Conservation (phyloP, 108 stramenopile genomes). For the Pseudonitzschia pungens region DNA sequence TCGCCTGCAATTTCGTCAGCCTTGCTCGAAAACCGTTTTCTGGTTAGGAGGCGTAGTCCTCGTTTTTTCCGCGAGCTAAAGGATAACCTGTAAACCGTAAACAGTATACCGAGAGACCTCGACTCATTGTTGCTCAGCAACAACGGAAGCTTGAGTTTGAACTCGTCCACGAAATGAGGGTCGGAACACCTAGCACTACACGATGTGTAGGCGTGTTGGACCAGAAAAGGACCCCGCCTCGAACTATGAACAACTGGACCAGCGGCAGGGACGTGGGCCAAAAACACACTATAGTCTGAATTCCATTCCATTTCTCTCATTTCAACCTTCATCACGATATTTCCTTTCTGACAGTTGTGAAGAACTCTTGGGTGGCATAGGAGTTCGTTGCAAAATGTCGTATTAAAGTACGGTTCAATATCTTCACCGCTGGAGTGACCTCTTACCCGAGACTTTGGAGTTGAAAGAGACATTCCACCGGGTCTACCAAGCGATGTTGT, state of each 20-base stretch:
- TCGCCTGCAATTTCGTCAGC: constrained; percentile 38
- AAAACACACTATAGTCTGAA: constrained; percentile 40
- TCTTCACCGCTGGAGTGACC: constrained; percentile 42
- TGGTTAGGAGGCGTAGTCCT: constrained; percentile 21
- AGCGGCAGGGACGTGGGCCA: constrained; percentile 51
- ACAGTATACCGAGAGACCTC: constrained; percentile 42
- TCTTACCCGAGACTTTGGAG: constrained; percentile 19
- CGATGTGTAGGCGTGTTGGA: constrained; percentile 65
- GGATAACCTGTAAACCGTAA: constrained; percentile 67
- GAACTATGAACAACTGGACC: constrained; percentile 73
- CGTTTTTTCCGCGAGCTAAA: constrained; percentile 47
- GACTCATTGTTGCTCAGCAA: constrained; percentile 36
- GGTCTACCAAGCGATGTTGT: constrained; percentile 22
- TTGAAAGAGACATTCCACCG: constrained; percentile 4
- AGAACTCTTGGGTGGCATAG: constrained; percentile 72
- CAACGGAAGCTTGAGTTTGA: constrained; percentile 83
- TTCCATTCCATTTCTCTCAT: constrained; percentile 72
- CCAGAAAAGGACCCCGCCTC: constrained; percentile 75
- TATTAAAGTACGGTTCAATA: constrained; percentile 58
- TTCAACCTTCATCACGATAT: constrained; percentile 79
- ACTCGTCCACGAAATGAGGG: constrained; percentile 79
- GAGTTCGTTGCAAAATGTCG: constrained; percentile 81
- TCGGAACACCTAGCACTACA: constrained; percentile 58
- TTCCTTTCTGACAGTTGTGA: constrained; percentile 67
- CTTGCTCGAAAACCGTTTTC: constrained; percentile 17